Conservation (phyloP, 2,329 filamentous ascomycete genomes). For the Pyricularia pennisetigena region DNA sequence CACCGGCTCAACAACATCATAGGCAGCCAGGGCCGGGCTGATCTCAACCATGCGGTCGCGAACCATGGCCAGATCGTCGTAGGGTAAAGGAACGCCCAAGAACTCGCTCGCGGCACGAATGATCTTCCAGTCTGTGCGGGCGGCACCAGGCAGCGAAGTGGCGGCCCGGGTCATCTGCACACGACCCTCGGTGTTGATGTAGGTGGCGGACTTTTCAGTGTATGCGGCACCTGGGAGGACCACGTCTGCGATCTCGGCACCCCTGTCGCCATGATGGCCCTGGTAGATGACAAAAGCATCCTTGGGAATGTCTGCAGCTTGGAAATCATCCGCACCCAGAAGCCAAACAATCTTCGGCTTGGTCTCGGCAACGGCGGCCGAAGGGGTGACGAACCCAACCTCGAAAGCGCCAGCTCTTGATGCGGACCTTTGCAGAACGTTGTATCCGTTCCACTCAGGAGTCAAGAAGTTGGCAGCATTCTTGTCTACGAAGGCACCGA, state of each 20-base stretch:
- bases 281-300: constrained; percentile 97
- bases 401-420: constrained; percentile 92
- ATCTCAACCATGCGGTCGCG: constrained; percentile 94
- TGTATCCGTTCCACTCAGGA: constrained; percentile 93
- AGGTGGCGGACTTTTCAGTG: constrained; percentile 93
- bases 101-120: constrained; percentile 89
- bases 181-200: constrained; percentile 95
- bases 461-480: constrained; percentile 81
- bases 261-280: constrained; percentile 91
- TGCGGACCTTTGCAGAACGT: constrained; percentile 86
- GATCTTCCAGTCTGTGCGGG: constrained; percentile 98
- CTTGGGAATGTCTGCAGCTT: constrained; percentile 79
- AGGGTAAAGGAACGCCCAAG: constrained; percentile 75
- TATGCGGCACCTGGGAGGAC: constrained; percentile 91
- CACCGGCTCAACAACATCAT: constrained; percentile 82
- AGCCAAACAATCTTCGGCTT: constrained; percentile 95
- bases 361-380: constrained; percentile 68
- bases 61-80: constrained; percentile 83
- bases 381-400: constrained; percentile 86
- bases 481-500: constrained; percentile 89
- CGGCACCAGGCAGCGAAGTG: constrained; percentile 77
- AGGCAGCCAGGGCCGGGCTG: constrained; percentile 77
- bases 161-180: constrained; percentile 90
- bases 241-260: constrained; percentile 86
- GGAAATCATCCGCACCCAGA: constrained; percentile 87